These are phyloP conservation scores for Sarocladium oryzae DNA, from an alignment of 2,329 filamentous ascomycete genomes.

Conservation along the genomic window DNA sequence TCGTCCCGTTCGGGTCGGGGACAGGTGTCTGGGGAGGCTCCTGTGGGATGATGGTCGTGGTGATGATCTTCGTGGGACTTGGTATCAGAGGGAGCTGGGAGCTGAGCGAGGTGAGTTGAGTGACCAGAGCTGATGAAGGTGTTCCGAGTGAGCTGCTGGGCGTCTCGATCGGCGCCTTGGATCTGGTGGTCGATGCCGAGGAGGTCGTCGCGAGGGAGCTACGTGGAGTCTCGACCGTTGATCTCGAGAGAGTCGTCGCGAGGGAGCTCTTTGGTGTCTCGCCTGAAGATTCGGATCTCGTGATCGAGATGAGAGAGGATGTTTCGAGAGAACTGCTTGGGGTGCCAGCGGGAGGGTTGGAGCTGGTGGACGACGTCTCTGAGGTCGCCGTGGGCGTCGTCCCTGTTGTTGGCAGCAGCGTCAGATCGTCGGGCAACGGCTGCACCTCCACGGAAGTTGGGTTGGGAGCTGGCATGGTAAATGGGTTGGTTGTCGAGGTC, in stretches of 20 bases:
- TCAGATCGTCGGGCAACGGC: background rate
- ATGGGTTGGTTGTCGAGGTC: background rate
- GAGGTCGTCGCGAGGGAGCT: too few species aligned
- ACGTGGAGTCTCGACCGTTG: background rate
- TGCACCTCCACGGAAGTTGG: background rate
- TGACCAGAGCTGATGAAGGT: background rate
- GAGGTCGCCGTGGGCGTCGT: background rate
- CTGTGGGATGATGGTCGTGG: constrained; percentile 3
- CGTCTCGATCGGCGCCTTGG: too few species aligned
- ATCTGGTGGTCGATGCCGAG: too few species aligned
- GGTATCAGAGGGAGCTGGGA: background rate
- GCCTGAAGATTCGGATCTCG: too few species aligned
- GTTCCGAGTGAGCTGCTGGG: background rate
- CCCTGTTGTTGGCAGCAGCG: background rate
- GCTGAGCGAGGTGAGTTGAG: background rate
- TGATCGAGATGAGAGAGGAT: too few species aligned
- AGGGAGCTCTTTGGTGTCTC: background rate
- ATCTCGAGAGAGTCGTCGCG: background rate
- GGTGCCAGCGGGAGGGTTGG: background rate
- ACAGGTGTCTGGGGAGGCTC: background rate
- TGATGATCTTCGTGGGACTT: constrained; percentile 3
- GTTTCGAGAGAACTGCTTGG: background rate
- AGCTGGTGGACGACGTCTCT: background rate
- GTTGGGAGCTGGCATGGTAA: background rate
- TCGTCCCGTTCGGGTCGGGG: background rate